A percentile compares a stretch with the other conserved stretches of the same genome.
phyloP scores from a whole-genome alignment of 139 green algal species.

The Chlorella vulgaris region DNA sequence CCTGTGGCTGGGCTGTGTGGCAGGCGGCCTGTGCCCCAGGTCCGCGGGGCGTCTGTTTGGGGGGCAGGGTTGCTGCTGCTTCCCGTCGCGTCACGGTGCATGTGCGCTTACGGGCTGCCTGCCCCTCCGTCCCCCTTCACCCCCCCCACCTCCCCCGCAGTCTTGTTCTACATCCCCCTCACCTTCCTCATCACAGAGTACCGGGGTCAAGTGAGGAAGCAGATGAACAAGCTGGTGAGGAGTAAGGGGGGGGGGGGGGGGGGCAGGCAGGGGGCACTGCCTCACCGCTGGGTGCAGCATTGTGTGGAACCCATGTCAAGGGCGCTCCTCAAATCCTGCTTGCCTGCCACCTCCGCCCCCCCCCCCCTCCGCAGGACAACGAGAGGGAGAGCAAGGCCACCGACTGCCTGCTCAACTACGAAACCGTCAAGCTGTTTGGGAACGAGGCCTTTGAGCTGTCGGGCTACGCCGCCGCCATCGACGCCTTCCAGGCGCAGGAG shows the following conservation, averaged over 20 bases:
- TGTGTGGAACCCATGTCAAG: too few species aligned
- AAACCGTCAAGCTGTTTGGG: slow-evolving; percentile 80
- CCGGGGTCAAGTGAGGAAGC: slow-evolving; percentile 71
- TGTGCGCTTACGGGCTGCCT: not conserved
- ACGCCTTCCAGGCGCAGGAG: slow-evolving; percentile 72
- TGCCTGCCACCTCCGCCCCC: not conserved
- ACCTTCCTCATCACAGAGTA: slow-evolving; percentile 88
- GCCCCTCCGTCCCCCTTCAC: not conserved
- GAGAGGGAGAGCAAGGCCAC: slow-evolving; percentile 70
- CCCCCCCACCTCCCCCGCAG: not conserved
- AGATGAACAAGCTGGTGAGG: slow-evolving; percentile 66
- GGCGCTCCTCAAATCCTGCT: too few species aligned
- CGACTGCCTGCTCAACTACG: slow-evolving; percentile 92
- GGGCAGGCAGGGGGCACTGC: not conserved
- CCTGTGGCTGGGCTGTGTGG: too few species aligned
- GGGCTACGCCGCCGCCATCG: not conserved
- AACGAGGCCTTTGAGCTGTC: slow-evolving; percentile 75
- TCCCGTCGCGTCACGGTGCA: too few species aligned
- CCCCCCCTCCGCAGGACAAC: slow-evolving; percentile 63
- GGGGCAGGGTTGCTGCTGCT: too few species aligned
- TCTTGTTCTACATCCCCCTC: slow-evolving; percentile 88
- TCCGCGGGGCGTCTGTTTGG: too few species aligned
- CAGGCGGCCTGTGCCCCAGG: too few species aligned
- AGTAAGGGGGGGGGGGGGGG: not conserved
- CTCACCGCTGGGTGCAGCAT: too few species aligned